These are phyloP conservation scores for Suillus decipiens DNA, from an alignment of 768 basidiomycete species.

Conservation along the genomic window DNA sequence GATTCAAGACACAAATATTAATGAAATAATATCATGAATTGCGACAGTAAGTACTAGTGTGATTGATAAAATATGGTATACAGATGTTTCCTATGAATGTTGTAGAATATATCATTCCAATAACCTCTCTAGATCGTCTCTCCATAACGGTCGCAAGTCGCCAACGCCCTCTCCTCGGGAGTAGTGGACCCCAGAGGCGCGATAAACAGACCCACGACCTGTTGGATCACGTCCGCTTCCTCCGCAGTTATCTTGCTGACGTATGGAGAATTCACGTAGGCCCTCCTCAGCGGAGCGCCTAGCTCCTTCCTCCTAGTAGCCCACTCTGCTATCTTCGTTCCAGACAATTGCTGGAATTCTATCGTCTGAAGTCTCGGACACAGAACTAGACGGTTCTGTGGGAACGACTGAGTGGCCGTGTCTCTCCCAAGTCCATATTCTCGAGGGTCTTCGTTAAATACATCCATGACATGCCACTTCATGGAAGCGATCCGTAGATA, in stretches of 20 bases:
- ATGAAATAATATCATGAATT: background rate
- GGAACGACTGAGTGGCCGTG: slow-evolving; percentile 12
- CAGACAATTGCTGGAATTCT: slow-evolving; percentile 45
- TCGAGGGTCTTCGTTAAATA: slow-evolving; percentile 47
- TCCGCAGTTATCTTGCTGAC: slow-evolving; percentile 23
- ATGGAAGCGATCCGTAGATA: slow-evolving; percentile 53
- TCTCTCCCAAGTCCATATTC: slow-evolving; percentile 16
- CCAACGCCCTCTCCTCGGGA: slow-evolving; percentile 45
- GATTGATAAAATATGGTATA: slow-evolving; percentile 3
- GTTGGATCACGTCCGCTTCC: slow-evolving; percentile 15
- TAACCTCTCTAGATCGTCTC: background rate
- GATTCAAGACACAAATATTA: background rate
- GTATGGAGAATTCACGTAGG: slow-evolving; percentile 47
- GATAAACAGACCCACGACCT: slow-evolving; percentile 24
- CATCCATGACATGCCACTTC: slow-evolving; percentile 42
- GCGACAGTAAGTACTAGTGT: background rate
- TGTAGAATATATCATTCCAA: background rate
- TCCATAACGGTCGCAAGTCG: slow-evolving; percentile 18
- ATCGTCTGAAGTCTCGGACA: slow-evolving; percentile 48
- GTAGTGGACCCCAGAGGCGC: slow-evolving; percentile 41
- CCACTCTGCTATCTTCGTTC: slow-evolving; percentile 37
- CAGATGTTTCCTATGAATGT: background rate
- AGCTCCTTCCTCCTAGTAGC: slow-evolving; percentile 36
- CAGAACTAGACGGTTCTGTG: slow-evolving; percentile 26
- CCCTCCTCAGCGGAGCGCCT: slow-evolving; percentile 47